Evolutionary conservation across 768 basidiomycete genomes (phyloP).

Genomic region (Astraeus odoratus): DNA sequence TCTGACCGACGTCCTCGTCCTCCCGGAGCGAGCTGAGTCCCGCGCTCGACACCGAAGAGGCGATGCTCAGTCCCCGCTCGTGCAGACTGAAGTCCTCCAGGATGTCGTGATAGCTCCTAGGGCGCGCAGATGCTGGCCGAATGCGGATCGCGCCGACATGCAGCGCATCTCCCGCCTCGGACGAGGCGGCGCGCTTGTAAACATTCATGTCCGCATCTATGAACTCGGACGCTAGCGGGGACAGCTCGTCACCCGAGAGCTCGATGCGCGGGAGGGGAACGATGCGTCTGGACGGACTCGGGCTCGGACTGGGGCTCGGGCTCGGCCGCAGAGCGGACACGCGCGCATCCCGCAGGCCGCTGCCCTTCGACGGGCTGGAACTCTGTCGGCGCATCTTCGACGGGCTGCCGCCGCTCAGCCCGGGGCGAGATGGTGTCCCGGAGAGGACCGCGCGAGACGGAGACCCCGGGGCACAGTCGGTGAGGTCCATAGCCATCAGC

Average conservation of each 20-base stretch:
- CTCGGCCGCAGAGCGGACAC: background rate
- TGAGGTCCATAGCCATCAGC: constrained; percentile 36
- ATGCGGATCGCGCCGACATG: constrained; percentile 19
- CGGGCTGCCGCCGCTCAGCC: background rate
- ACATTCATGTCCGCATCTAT: background rate
- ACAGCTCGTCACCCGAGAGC: constrained; percentile 6
- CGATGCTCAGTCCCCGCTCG: constrained; percentile 23
- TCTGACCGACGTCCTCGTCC: constrained; percentile 9
- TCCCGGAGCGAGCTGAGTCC: constrained; percentile 19
- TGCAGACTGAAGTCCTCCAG: constrained; percentile 53
- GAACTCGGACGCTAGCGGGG: background rate
- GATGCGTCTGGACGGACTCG: constrained; percentile 17
- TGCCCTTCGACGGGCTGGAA: constrained; percentile 15
- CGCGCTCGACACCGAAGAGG: constrained; percentile 24
- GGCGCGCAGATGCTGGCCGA: constrained; percentile 33
- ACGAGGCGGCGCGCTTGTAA: background rate
- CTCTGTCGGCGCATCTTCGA: constrained; percentile 11
- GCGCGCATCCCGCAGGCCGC: constrained; percentile 12
- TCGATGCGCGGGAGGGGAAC: constrained; percentile 17
- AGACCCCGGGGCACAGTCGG: no score
- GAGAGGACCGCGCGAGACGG: no score
- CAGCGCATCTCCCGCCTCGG: constrained; percentile 2
- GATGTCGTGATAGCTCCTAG: constrained; percentile 61
- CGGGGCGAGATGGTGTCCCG: no score
- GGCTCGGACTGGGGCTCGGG: constrained; percentile 7